These are phyloP conservation scores for Thozetella sp. DNA, from an alignment of 495 filamentous ascomycete species.

Conservation along the genomic window DNA sequence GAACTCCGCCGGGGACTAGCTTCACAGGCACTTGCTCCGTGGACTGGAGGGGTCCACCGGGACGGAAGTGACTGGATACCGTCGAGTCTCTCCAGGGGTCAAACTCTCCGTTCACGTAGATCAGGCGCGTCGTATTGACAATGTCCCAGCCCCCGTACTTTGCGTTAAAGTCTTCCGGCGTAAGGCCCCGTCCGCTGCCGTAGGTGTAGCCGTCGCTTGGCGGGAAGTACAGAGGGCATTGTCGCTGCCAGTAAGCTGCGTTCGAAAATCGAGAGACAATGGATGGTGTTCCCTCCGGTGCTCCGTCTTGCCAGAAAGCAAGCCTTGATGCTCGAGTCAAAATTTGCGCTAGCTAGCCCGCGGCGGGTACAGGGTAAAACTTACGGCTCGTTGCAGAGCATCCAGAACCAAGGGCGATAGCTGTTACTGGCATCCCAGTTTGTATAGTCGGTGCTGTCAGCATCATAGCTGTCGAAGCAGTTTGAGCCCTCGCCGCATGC, in stretches of 20 bases:
- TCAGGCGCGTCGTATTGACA: constrained; percentile 58
- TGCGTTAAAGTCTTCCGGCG: constrained; percentile 55
- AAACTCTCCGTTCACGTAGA: constrained; percentile 59
- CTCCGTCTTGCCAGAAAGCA: constrained; percentile 43
- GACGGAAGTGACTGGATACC: constrained; percentile 33
- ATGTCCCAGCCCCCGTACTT: constrained; percentile 60
- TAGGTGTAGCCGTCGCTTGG: constrained; percentile 46
- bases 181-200: constrained; percentile 51
- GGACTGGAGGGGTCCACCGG: constrained; percentile 37
- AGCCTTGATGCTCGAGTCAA: constrained; percentile 13
- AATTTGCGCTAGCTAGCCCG: not conserved
- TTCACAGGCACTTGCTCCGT: constrained; percentile 30
- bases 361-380: not conserved
- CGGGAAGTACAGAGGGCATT: constrained; percentile 65
- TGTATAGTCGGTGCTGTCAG: constrained; percentile 55
- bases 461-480: constrained; percentile 62
- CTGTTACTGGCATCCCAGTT: constrained; percentile 53
- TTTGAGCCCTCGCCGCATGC: constrained; percentile 36
- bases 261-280: constrained; percentile 63
- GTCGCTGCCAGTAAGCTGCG: constrained; percentile 57
- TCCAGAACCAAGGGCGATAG: constrained; percentile 66
- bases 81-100: constrained; percentile 48
- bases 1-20: constrained; percentile 34
- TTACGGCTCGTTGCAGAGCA: constrained; percentile 66
- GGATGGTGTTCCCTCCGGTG: constrained; percentile 36